Percentiles rank a stretch among this genome's conserved stretches.
phyloP scores from a whole-genome alignment of 2,329 filamentous ascomycete genomes.

The Talaromyces sp. region DNA sequence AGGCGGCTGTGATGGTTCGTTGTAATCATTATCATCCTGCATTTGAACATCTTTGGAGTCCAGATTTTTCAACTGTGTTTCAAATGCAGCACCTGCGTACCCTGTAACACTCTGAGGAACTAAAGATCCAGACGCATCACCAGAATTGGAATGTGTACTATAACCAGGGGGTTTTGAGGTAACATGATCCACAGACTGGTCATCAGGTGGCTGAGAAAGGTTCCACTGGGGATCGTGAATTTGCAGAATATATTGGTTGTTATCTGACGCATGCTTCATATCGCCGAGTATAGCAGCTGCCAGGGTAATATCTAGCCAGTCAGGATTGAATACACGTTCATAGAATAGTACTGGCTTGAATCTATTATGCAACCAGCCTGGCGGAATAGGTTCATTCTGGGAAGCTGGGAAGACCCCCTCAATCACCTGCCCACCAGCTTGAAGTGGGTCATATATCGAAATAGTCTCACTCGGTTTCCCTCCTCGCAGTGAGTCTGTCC shows the following conservation, averaged over 20 bases:
- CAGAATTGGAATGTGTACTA: background rate
- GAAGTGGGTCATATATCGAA: slow-evolving; percentile 30
- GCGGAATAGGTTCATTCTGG: slow-evolving; percentile 25
- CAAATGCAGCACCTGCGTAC: background rate
- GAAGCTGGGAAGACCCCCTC: slow-evolving; percentile 22
- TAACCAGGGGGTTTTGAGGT: background rate
- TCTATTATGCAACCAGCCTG: slow-evolving; percentile 23
- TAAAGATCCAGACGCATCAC: background rate
- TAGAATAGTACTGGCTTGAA: slow-evolving; percentile 32
- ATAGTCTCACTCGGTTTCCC: background rate
- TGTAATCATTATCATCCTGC: background rate
- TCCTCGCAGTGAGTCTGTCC: slow-evolving; percentile 13
- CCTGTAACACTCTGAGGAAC: background rate
- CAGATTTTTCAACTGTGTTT: background rate
- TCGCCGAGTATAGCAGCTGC: slow-evolving; percentile 13
- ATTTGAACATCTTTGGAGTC: background rate
- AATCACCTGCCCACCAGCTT: slow-evolving; percentile 27
- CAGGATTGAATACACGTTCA: slow-evolving; percentile 31
- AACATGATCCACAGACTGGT: background rate
- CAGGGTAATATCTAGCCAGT: slow-evolving; percentile 6
- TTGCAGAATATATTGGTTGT: background rate
- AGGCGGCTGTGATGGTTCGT: background rate
- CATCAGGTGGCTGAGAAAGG: background rate
- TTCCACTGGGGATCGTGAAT: background rate
- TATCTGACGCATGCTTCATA: slow-evolving; percentile 4